Evolutionary conservation across 805 yeast genomes (phyloP), one percentile per base, ranked within the genome.

Genomic region (Ogataea nitratoaversa): DNA sequence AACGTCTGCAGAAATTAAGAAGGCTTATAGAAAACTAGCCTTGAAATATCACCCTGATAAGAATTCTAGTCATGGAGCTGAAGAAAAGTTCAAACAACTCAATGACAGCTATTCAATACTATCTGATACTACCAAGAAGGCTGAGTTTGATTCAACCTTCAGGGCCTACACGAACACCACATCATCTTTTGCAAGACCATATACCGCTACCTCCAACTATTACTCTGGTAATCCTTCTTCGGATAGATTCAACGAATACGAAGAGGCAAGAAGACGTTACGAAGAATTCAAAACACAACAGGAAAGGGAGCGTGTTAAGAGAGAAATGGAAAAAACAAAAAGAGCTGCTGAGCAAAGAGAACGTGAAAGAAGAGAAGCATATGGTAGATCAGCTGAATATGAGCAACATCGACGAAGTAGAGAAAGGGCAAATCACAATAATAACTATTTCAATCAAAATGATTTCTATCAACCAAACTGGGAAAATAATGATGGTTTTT

Each of bases 51-150:
- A 86, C 59, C 95, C 95, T 0, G 95, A 86, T 57, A 86, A 87
- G 66, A 82, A 85, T 56, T 78, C 76, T 11, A 66, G 63, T 34
- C 53, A 54, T 36, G 70, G 80, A 40, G 84, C 84, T 19, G 95
- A 87, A 60, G 72, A 71, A 40, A 84, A 83, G 53, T 90, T 91
- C 93, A 86, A 91, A 44, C 84, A 79, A 38, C 82, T 91, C 42
- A 91, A 86, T 58, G 87, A 84, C 55, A 96, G 97, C 0, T 89
- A 91, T 60, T 95, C 84, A 53, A 80, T 82, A 2, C 67, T 91
- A 32, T 73, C 85, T 12, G 78, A 83, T 49, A 76, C 76, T 2
- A 79, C 73, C 27, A 65, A 71, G 44, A 72, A 79, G 43, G 75
- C 67, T 33, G 74, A 76, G 34, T 89, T 81, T 53, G 95, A 88